Base-by-base conservation (phyloP, 2,329 filamentous ascomycete species). In the Paracorniculantispora psalliotae region DNA sequence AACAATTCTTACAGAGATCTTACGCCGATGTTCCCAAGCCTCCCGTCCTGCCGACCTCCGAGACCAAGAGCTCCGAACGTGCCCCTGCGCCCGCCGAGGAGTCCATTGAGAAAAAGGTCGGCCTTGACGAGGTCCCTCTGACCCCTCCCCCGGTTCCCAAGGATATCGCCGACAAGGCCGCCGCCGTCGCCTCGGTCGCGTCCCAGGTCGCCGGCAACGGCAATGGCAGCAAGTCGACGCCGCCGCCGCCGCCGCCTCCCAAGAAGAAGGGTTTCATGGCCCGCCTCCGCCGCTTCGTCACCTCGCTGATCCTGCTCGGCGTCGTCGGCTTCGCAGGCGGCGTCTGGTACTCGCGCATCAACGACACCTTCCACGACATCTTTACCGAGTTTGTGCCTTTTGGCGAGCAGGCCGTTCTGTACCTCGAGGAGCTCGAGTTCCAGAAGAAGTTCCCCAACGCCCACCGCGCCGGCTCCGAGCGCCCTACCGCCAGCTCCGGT, bases 281-380 rank as follows among this genome's bases (percentile, higher is more conserved):
- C 63, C 85, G 89, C 60, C 84, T 96, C 71, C 83, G 90, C 67
- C 88, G 88, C 71, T 88, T 92, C 70, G 76, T 97, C 60, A 76
- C 92, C 64, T 90, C 89, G 57, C 75, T 97, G 51, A 77, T 92
- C 62, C 75, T 96, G 47, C 82, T 97, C 28, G 86, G 89, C 26
- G 85, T 85, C 6, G 75, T 96, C 47, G 87, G 89, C 41, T 99
- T 96, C 68, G 90, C 84, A 59, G 92, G 92, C 64, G 92, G 93
- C 65, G 87, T 97, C 58, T 96, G 90, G 81, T 94, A 96, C 75
- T 93, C 94, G 58, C 86, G 96, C 64, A 83, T 94, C 74, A 96
- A 89, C 70, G 94, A 99, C 79, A 96, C 91, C 77, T 99, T 97
- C 83, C 93, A 99, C 77, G 94, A 99, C 75, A 94, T 97, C 80